Evolutionary conservation across 2,329 filamentous ascomycete species (phyloP).

Genomic region (Hymenoscyphus albidus): DNA sequence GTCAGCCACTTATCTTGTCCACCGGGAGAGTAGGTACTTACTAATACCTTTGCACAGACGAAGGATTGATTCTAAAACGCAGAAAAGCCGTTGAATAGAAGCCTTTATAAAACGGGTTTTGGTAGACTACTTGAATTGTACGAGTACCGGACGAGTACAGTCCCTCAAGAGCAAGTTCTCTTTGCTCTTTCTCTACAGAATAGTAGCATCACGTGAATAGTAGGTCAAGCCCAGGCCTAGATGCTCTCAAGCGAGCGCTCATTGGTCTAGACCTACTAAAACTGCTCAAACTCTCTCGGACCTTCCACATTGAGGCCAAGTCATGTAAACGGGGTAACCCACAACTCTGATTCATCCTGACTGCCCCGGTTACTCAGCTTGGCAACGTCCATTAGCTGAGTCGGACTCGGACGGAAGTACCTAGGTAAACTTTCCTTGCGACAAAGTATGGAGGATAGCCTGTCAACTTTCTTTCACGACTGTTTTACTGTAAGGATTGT

Average conservation of each 20-base stretch:
- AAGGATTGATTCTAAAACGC: not conserved
- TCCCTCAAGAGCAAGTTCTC: no score
- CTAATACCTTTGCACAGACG: not conserved
- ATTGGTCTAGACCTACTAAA: not conserved
- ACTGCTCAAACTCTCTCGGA: slow-evolving; percentile 1
- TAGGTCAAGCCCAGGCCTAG: not conserved
- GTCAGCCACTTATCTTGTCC: no score
- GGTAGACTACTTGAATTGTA: not conserved
- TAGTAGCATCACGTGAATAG: not conserved
- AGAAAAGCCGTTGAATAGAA: not conserved
- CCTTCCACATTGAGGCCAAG: not conserved
- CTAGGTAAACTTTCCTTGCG: not conserved
- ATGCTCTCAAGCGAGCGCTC: not conserved
- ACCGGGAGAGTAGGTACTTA: no score
- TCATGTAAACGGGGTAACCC: not conserved
- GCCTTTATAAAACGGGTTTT: not conserved
- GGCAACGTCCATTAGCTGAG: no score
- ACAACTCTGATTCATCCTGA: not conserved
- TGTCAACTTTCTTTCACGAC: not conserved
- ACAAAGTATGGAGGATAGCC: not conserved
- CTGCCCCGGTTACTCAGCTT: not conserved
- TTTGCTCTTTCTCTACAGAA: no score
- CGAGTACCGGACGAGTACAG: no score
- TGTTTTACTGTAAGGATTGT: not conserved
- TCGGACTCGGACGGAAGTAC: not conserved